Evolutionary conservation across 495 filamentous ascomycete genomes (phyloP), one percentile per base, ranked within the genome.

Genomic region (Gamarada debralockiae): DNA sequence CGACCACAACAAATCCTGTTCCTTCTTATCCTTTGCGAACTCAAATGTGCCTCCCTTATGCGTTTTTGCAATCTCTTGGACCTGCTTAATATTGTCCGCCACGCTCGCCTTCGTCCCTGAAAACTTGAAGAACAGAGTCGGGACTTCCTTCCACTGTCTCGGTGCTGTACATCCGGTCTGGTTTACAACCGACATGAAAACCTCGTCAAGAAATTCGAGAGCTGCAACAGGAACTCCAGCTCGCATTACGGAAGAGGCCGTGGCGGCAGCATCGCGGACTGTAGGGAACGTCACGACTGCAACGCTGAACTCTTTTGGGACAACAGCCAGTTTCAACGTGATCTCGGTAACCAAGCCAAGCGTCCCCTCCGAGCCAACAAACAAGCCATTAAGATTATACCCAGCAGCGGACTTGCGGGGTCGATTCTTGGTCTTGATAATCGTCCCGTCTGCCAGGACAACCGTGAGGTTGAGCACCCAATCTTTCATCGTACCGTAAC

Each of bases 111-210:
- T 83, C 2, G 86, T 90, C 23, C 86, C 87, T 0, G 81, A 77
- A 60, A 91, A 91, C 64, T 90, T 92, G 76, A 92, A 89, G 67
- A 92, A 92, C 14, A 92, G 71, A 8, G 87, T 90, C 1, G 87
- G 87, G 52, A 74, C 70, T 60, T 90, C 87, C 62, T 84, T 82
- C 84, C 85, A 90, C 14, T 74, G 70, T 37, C 79, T 73, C 14
- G 73, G 75, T 1, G 79, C 77, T 0, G 86, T 89, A 0, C 77
- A 76, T 1, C 84, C 84, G 23, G 79, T 73, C 47, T 78, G 69
- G 64, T 91, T 92, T 58, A 90, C 78, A 13, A 87, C 84, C 43
- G 71, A 68, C 87, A 92, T 91, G 65, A 87, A 84, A 0, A 87
- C 81, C 48, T 90, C 86, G 58, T 90, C 87, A 74, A 92, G 80